Evolutionary conservation across 2,329 filamentous ascomycete genomes (phyloP), one percentile per base, ranked within the genome.

Genomic region (Helotiales sp.): DNA sequence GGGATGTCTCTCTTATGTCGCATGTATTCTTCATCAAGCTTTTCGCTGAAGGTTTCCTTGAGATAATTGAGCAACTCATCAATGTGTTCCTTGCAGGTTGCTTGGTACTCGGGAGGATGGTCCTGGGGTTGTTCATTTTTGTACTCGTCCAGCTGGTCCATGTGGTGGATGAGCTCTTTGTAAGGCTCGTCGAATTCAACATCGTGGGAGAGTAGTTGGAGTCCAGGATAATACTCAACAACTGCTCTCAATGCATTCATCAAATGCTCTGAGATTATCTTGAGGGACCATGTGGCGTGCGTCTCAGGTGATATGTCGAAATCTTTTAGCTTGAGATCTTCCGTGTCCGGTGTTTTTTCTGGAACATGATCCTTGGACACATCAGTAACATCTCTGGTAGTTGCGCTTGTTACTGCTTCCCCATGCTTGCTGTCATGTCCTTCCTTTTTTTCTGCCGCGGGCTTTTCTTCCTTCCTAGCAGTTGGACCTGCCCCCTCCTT

Each of bases 81-180:
- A 15, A 67, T 66, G 45, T 71, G 64, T 20, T 68, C 54, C 40
- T 67, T 66, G 28, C 47, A 58, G 22, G 58, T 45, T n/a, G 63
- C 37, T 2, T 76, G 75, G 64, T 83, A 84, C 67, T 82, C 81
- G 1, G 74, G 71, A 54, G 76, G 6, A 67, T 85, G 83, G 2
- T 68, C 73, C 1, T 69, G 69, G 0, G 81, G 82, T 70, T 85
- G 82, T 17, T 78, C 75, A 61, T 75, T 68, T 50, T 66, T 67
- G 62, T 71, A 71, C 10, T 63, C 63, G 11, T 61, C 37, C 2
- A 72, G 50, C 37, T 65, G 58, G 8, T 55, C 50, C 32, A 50
- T 30, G 45, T 70, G 69, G 49, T 72, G 70, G 2, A 79, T 52
- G 73, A 81, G 52, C 68, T 82, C 10, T 79, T 80, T 1, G 66